Evolutionary conservation across 2,329 filamentous ascomycete species (phyloP).

Genomic region (Dothiorella sarmentorum): DNA sequence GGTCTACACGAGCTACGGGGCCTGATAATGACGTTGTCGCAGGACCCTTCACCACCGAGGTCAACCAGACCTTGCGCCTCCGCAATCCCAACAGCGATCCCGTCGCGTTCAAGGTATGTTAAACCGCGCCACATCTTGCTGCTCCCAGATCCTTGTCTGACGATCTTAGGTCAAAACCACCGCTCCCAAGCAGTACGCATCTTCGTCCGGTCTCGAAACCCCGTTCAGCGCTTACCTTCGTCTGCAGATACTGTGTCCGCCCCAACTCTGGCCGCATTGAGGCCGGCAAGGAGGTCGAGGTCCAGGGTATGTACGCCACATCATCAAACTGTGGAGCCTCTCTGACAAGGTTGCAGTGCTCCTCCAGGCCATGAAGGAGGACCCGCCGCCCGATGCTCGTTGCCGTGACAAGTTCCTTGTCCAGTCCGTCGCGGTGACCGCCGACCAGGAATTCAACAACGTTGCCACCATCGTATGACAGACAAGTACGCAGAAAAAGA

Average conservation of each 20-base stretch:
- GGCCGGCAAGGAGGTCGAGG: constrained; percentile 83
- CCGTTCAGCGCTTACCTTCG: constrained; percentile 11
- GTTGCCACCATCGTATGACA: constrained; percentile 72
- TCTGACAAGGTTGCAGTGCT: constrained; percentile 60
- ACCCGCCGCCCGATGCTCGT: constrained; percentile 78
- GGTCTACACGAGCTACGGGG: background rate
- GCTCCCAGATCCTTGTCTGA: constrained; percentile 20
- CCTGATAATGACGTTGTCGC: constrained; percentile 3
- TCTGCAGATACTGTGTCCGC: constrained; percentile 84
- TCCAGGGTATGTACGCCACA: constrained; percentile 63
- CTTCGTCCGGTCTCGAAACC: background rate
- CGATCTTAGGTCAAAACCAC: constrained; percentile 87
- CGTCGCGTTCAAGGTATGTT: constrained; percentile 61
- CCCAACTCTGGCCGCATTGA: constrained; percentile 97
- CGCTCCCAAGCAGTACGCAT: constrained; percentile 89
- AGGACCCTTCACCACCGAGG: constrained; percentile 64
- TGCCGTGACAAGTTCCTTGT: constrained; percentile 98
- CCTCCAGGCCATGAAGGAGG: constrained; percentile 95
- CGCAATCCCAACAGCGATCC: constrained; percentile 56
- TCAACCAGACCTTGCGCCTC: constrained; percentile 59
- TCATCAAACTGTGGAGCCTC: background rate
- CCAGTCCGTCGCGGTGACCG: constrained; percentile 79
- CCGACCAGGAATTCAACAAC: constrained; percentile 79
- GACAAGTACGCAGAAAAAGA: background rate
- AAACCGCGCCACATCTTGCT: background rate